Conservation (phyloP, 306 rosid genomes). For the Abrus pulchellus region DNA sequence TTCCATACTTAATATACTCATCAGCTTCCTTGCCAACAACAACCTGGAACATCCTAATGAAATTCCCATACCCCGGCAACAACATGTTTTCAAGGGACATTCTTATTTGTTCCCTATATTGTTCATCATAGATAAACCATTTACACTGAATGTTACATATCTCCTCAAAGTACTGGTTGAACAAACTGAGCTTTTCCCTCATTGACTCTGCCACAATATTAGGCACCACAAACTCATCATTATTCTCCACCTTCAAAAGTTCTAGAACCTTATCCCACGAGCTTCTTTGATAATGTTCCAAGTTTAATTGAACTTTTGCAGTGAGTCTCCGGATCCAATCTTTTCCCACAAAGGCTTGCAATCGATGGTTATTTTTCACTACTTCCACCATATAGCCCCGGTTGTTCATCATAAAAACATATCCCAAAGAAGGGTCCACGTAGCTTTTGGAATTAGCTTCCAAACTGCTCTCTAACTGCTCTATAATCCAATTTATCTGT, state of each 20-base stretch:
- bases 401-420: slow-evolving; percentile 74
- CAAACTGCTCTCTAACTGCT: slow-evolving; percentile 68
- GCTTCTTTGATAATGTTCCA: slow-evolving; percentile 59
- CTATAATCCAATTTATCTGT: slow-evolving; percentile 71
- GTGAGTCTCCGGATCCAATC: slow-evolving; percentile 63
- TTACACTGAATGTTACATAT: background rate
- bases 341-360: slow-evolving; percentile 57
- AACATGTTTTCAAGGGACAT: slow-evolving; percentile 45
- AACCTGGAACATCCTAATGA: slow-evolving; percentile 58
- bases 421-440: slow-evolving; percentile 60
- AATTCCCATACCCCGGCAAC: slow-evolving; percentile 68
- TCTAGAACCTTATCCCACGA: slow-evolving; percentile 69
- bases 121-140: slow-evolving; percentile 55
- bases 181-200: slow-evolving; percentile 70
- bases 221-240: slow-evolving; percentile 44
- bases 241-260: slow-evolving; percentile 53
- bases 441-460: slow-evolving; percentile 72
- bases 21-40: slow-evolving; percentile 57
- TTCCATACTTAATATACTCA: slow-evolving; percentile 56
- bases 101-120: slow-evolving; percentile 52
- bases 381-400: slow-evolving; percentile 56
- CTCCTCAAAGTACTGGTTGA: slow-evolving; percentile 32
- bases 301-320: slow-evolving; percentile 55
- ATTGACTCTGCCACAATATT: slow-evolving; percentile 52
- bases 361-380: slow-evolving; percentile 58